Percentiles rank a stretch among this genome's conserved stretches.
phyloP scores from a whole-genome alignment of 1,284 basidiomycete genomes.

The Pseudozyma thailandica region DNA sequence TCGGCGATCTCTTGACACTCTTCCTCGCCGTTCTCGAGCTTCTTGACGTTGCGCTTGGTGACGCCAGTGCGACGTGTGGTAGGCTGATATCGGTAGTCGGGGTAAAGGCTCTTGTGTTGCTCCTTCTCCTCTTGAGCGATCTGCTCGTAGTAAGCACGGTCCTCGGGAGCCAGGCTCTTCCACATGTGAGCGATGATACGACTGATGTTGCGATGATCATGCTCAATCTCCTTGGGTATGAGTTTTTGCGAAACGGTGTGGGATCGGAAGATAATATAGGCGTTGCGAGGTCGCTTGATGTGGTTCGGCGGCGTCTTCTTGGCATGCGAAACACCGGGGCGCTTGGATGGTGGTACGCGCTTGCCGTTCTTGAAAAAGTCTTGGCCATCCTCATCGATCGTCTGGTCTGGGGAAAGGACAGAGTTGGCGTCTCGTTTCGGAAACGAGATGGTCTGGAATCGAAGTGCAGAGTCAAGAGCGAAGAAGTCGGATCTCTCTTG shows the following conservation, averaged over 20 bases:
- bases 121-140: conserved; percentile 59
- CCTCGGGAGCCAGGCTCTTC: conserved; percentile 54
- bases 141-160: conserved; percentile 53
- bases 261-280: conserved; percentile 92
- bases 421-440: conserved; percentile 13
- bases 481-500: conserved; percentile 1
- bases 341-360: conserved; percentile 28
- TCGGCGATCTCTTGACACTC: conserved; percentile 62
- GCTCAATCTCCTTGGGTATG: conserved; percentile 82
- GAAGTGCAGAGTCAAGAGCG: not conserved
- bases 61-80: conserved; percentile 35
- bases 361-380: conserved; percentile 7
- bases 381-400: conserved; percentile 1
- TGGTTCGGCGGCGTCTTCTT: conserved; percentile 70
- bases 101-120: conserved; percentile 52
- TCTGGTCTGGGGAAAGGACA: conserved; percentile 8
- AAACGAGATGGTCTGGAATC: conserved; percentile 21
- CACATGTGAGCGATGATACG: conserved; percentile 69
- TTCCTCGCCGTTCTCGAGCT: conserved; percentile 54
- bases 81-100: conserved; percentile 63
- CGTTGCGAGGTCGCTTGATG: conserved; percentile 90
- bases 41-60: conserved; percentile 47
- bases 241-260: conserved; percentile 83
- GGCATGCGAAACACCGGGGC: conserved; percentile 52
- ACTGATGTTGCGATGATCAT: conserved; percentile 79